Conservation (phyloP, 1,139 yeast species). For the Candida sp. region DNA sequence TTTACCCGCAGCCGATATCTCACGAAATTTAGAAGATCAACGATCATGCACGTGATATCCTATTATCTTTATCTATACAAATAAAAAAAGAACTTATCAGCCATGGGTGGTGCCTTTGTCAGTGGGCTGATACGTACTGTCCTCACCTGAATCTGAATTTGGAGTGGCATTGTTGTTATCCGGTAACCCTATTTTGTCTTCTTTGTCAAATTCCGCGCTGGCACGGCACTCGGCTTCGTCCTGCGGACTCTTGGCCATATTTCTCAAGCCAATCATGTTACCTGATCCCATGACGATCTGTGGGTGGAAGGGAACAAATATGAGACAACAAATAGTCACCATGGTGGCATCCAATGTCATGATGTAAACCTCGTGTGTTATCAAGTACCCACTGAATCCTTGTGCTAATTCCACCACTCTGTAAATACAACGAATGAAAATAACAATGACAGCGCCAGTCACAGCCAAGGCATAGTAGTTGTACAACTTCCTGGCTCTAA, state of each 20-base stretch:
- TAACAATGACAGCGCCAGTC: conserved; percentile 50
- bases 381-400: conserved; percentile 76
- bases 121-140: too few relatives aligned
- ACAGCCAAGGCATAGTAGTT: conserved; percentile 52
- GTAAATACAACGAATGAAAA: conserved; percentile 75
- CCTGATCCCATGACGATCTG: conserved; percentile 51
- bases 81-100: too few relatives aligned
- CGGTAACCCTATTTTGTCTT: too few relatives aligned
- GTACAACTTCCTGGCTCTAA: conserved; percentile 45
- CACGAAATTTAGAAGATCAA: too few relatives aligned
- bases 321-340: conserved; percentile 49
- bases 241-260: conserved; percentile 13
- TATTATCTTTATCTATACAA: too few relatives aligned
- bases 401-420: conserved; percentile 77
- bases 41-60: too few relatives aligned
- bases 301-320: conserved; percentile 63
- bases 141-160: too few relatives aligned
- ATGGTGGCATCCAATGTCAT: conserved; percentile 79
- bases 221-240: conserved; percentile 1
- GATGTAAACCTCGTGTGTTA: conserved; percentile 70
- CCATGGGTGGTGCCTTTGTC: too few relatives aligned
- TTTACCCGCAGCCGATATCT: too few relatives aligned
- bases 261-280: conserved; percentile 14
- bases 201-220: neutral
- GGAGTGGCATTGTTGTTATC: too few relatives aligned